phyloP scores from a whole-genome alignment of 192 early-diverging fungal genomes.

The Lunasporangiospora selenospora region DNA sequence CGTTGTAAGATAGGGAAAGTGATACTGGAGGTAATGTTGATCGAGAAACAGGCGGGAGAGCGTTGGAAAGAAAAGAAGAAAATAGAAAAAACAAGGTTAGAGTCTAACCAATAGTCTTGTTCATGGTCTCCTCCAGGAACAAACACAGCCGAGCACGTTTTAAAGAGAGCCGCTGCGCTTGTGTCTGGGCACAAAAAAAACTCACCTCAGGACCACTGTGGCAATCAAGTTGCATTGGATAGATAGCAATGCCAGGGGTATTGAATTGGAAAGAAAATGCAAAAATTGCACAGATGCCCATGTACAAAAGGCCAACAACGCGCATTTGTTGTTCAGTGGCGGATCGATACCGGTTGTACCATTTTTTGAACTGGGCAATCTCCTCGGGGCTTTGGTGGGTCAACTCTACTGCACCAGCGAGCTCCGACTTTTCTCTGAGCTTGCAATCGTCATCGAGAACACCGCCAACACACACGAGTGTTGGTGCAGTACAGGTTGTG shows the following conservation, averaged over 20 bases:
- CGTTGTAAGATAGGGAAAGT: constrained; percentile 6
- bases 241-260: background rate
- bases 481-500: too few species aligned
- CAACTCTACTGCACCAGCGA: too few species aligned
- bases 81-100: too few species aligned
- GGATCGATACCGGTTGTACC: constrained; percentile 38
- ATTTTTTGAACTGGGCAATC: constrained; percentile 18
- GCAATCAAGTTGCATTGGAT: constrained; percentile 9
- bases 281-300: constrained; percentile 2
- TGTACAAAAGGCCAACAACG: constrained; percentile 2
- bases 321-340: constrained; percentile 32
- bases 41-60: too few species aligned
- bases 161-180: too few species aligned
- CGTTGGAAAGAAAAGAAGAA: too few species aligned
- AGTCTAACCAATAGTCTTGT: too few species aligned
- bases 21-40: constrained; percentile 7
- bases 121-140: too few species aligned
- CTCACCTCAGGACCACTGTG: constrained; percentile 22
- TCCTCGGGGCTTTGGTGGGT: constrained; percentile 4
- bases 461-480: too few species aligned
- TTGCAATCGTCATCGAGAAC: too few species aligned
- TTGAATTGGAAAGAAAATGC: constrained; percentile 3
- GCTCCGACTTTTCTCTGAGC: too few species aligned
- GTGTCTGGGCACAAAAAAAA: background rate
- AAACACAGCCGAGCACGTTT: too few species aligned